phyloP scores from a whole-genome alignment of 768 basidiomycete genomes.

The Calocybe cyanea region DNA sequence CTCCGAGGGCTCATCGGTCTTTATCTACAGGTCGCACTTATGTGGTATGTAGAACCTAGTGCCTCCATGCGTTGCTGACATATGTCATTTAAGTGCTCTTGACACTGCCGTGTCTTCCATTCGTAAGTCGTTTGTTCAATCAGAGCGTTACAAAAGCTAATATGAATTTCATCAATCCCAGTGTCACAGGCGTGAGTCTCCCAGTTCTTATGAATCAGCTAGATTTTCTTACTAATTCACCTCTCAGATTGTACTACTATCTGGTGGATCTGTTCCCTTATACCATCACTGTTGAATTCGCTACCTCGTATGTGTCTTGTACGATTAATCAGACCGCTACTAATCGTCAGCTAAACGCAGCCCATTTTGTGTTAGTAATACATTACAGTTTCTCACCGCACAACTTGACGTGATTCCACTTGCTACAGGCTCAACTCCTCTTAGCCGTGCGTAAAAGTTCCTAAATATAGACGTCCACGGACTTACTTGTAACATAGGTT shows the following conservation, averaged over 20 bases:
- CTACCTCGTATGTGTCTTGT: slow-evolving; percentile 9
- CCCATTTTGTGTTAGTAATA: slow-evolving; percentile 11
- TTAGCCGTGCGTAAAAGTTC: slow-evolving; percentile 10
- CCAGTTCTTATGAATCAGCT: neutral
- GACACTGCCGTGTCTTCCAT: slow-evolving; percentile 13
- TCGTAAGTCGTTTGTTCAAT: slow-evolving; percentile 3
- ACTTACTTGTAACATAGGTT: slow-evolving; percentile 1
- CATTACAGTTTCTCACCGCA: neutral
- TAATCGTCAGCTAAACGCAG: slow-evolving; percentile 1
- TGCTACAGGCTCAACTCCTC: slow-evolving; percentile 8
- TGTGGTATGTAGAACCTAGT: slow-evolving; percentile 1
- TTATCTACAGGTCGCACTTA: slow-evolving; percentile 1
- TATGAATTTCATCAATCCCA: neutral
- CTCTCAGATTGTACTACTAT: slow-evolving; percentile 14
- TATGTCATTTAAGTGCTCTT: slow-evolving; percentile 4
- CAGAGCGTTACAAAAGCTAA: neutral
- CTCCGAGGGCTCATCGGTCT: neutral
- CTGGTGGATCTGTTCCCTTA: slow-evolving; percentile 17
- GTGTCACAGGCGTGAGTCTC: slow-evolving; percentile 15
- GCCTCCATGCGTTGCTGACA: neutral
- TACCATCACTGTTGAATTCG: slow-evolving; percentile 12
- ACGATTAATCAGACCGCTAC: neutral
- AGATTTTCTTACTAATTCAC: neutral
- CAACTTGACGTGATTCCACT: neutral
- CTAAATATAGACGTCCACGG: neutral